These are phyloP conservation scores for Penicillium atrosanguineum DNA, from an alignment of 495 filamentous ascomycete species.

Conservation along the genomic window DNA sequence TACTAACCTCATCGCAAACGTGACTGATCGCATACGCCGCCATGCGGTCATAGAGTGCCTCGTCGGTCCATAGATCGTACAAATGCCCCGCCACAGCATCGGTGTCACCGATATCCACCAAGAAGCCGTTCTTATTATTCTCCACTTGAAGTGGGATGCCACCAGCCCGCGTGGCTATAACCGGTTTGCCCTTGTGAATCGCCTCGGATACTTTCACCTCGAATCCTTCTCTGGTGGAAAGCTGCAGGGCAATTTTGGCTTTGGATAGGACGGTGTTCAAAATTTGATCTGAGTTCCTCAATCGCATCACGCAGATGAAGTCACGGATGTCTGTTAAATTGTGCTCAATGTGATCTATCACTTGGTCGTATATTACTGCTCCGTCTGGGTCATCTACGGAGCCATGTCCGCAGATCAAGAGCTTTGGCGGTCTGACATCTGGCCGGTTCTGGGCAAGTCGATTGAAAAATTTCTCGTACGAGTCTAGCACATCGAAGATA, in stretches of 20 bases:
- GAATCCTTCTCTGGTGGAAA: constrained; percentile 83
- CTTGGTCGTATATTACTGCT: constrained; percentile 67
- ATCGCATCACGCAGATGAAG: constrained; percentile 71
- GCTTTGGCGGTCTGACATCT: constrained; percentile 59
- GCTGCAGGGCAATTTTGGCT: constrained; percentile 70
- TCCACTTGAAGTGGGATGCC: constrained; percentile 82
- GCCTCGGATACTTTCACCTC: constrained; percentile 90
- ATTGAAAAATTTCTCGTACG: constrained; percentile 71
- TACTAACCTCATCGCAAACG: constrained; percentile 81
- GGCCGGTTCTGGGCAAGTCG: constrained; percentile 47
- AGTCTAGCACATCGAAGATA: constrained; percentile 74
- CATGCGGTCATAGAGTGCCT: constrained; percentile 63
- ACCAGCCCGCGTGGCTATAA: constrained; percentile 75
- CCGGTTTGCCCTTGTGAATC: constrained; percentile 77
- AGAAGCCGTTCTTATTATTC: constrained; percentile 70
- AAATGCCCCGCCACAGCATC: constrained; percentile 70
- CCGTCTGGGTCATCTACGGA: constrained; percentile 87
- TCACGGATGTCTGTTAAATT: constrained; percentile 48
- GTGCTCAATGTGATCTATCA: constrained; percentile 62
- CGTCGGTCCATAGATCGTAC: constrained; percentile 65
- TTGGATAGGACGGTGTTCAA: constrained; percentile 78
- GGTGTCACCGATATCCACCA: constrained; percentile 72
- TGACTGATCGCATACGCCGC: constrained; percentile 59
- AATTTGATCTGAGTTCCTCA: constrained; percentile 75
- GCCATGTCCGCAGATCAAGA: constrained; percentile 75